Base-by-base conservation (phyloP, 768 basidiomycete genomes). In the Pleurotus pulmonarius region DNA sequence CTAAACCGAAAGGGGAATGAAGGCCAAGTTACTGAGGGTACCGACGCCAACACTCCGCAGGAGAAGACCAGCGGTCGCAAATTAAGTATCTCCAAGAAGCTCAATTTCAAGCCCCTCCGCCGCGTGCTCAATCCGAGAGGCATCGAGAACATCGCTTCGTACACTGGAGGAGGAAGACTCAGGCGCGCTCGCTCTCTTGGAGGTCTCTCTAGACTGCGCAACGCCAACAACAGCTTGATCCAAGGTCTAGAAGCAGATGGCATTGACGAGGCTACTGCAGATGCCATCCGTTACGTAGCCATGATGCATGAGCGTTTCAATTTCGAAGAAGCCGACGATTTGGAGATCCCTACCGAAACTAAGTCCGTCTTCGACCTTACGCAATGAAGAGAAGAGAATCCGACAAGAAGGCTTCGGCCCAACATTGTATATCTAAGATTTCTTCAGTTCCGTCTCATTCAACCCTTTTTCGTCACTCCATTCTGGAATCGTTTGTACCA, bases 211-310 rank as follows among this genome's bases (percentile, higher is more conserved):
- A 11, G 29, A 11, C 9, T 34, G 29, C 29, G 29, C 29, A 24
- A 18, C 3, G 9, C 5, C 6, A 41, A 53, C 26, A 3, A 12
- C n/a, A 53, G 51, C 24, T 41, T 53, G 11, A 25, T 53, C 18
- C n/a, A 53, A 40, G 38, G 51, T 1, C 22, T 53, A 24, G 51
- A 53, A 38, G 51, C 37, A n/a, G 51, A 53, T 37, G 51, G 51
- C 7, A 24, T 53, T 41, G 51, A 53, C 24, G 51, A 53, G 24
- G 51, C 51, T 7, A 53, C 51, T 3, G 51, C 51, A 12, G 51
- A 53, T 24, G 51, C 51, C 12, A 24, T 41, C 7, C 34, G 51
- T n/a, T 20, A n/a, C 22, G 51, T 38, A 18, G 37, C 39, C 15
- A 53, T 16, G 37, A 53, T 53, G 51, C n/a, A 39, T 18, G 39